A percentile compares a stretch with the other conserved stretches of the same genome.
Evolutionary conservation across 2,329 filamentous ascomycete genomes (phyloP).

Genomic region (Helotiales sp.): DNA sequence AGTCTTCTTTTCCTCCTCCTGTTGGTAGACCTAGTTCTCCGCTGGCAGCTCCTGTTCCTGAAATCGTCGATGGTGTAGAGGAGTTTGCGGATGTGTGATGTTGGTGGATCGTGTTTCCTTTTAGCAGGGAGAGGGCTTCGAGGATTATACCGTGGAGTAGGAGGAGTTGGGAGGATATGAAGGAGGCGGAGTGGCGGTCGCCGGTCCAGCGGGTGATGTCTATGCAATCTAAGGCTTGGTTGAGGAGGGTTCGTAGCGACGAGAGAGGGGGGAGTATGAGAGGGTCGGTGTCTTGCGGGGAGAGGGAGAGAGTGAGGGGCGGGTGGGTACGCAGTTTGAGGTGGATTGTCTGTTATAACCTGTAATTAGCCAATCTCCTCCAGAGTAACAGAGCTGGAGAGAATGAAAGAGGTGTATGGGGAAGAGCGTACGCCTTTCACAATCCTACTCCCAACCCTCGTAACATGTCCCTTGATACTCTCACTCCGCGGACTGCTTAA

Average conservation of each 20-base stretch:
- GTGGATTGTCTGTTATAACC: constrained; percentile 66
- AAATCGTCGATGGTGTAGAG: background rate
- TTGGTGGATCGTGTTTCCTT: constrained; percentile 43
- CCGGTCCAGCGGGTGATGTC: constrained; percentile 74
- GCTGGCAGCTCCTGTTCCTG: background rate
- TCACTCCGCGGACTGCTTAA: constrained; percentile 86
- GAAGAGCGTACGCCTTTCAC: constrained; percentile 83
- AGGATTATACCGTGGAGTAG: constrained; percentile 55
- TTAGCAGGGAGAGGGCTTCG: constrained; percentile 52
- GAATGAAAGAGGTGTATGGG: too few species aligned
- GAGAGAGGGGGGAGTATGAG: constrained; percentile 70
- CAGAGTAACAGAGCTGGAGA: too few species aligned
- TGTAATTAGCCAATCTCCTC: too few species aligned
- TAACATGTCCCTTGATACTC: constrained; percentile 88
- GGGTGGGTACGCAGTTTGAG: constrained; percentile 73
- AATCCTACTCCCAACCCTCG: constrained; percentile 84
- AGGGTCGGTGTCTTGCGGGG: constrained; percentile 43
- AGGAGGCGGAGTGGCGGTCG: constrained; percentile 53
- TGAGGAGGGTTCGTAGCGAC: constrained; percentile 73
- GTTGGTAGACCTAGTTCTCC: constrained; percentile 16
- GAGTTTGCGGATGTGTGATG: constrained; percentile 10
- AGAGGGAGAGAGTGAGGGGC: constrained; percentile 32
- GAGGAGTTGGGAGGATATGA: constrained; percentile 56
- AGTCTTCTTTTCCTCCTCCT: constrained; percentile 10
- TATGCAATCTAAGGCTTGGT: constrained; percentile 79